Base-by-base conservation (phyloP, 1,284 basidiomycete species). In the Hymenochaete sp. region DNA sequence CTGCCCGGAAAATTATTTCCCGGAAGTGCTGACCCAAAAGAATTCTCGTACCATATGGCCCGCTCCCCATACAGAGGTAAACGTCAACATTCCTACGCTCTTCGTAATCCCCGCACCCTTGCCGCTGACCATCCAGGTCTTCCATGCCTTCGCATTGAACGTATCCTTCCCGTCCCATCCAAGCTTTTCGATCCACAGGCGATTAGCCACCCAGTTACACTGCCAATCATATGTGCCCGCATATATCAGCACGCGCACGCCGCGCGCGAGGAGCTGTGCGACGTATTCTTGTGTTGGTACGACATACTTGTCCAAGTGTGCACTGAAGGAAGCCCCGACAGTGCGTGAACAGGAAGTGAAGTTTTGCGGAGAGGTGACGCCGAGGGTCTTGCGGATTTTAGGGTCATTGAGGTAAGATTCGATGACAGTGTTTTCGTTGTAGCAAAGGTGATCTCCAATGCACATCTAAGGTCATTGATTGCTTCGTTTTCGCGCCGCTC, bases 181-280 rank as follows among this genome's bases (percentile, higher is more conserved):
- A n/a, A 88, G 65, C 51, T 74, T 70, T 48, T 86, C 76, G 27
- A 82, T 74, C 85, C 83, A 88, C 38, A 76, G 62, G 56, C 75
- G 74, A 59, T 88, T 88, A 19, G 78, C 77, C 35, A 83, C 68
- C 76, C 81, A 84, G 59, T 87, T 87, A 61, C 82, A 88, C 57
- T 83, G 78, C 73, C 77, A 85, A 59, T 87, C 84, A 53, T 78
- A 82, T 27, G 80, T 83, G n/a, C 84, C 83, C 4, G 79, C 79
- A 53, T 87, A 86, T 49, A 88, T 79, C 41, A 91, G 67, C 21
- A 88, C 65, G 16, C 76, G 70, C 31, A 91, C 62, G 4, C 79
- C 81, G 24, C 84, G 71, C 56, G 90, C 84, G 19, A 92, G 70
- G 24, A 91, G 71, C 4, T 69, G 74, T 0, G 79, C 67, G 44